Base-by-base conservation (phyloP, 345 rosid species). In the Dipteronia sinensis region DNA sequence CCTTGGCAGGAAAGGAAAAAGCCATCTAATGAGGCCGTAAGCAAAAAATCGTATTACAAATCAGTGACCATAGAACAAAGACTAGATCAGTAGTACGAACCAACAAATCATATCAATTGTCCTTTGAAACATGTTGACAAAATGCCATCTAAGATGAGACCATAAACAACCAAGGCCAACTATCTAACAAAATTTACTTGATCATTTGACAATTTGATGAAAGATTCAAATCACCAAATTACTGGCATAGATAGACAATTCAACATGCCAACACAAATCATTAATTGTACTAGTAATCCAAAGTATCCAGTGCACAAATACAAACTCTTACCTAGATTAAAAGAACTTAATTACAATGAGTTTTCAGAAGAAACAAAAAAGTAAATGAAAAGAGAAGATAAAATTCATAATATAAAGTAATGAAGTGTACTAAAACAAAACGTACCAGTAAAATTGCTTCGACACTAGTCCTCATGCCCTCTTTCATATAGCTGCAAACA, bases 401-500 rank as follows among this genome's bases (percentile, higher is more conserved):
- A n/a, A 15, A 42, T 9, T 27, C 63, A 47, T 22, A 65, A 27
- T 3, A 61, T 25, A 34, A 76, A 31, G 29, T n/a, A n/a, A 64
- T 34, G 12, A 67, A 49, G 15, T 38, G 31, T 17, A 34, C 73
- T 72, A 20, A 20, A 55, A 58, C 44, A 68, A 79, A 88, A 79
- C 86, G 65, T 84, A 94, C 99, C 98, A 92, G 90, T 66, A 96
- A 85, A 87, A 96, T 92, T 61, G 93, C 99, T 75, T 94, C 98
- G 11, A 96, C 98, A 27, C 98, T 94, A 5, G 97, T 91, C 85
- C 98, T 89, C 99, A 96, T 93, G 51, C 99, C 99, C 71, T 96
- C 99, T 77, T 96, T 92, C 97, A 88, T 91, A 73, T 95, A 97
- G 78, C 99, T 95, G 88, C 76, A 81, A 78, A 10, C 38, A 65